These are phyloP conservation scores for Vitis hybrid DNA, from an alignment of 177 flowering plant genomes.

Conservation along the genomic window DNA sequence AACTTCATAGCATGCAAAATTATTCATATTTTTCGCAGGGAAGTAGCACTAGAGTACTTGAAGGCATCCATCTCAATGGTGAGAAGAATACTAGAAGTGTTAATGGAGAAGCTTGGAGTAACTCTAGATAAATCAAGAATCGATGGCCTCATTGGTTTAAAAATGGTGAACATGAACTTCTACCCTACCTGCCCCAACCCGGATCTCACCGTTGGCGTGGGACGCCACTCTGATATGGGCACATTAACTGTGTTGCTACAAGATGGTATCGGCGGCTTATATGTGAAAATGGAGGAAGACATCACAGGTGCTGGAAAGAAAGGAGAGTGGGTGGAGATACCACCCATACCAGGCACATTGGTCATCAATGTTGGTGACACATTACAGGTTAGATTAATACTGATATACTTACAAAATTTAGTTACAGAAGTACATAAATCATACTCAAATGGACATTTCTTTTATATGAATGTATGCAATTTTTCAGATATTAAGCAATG, in stretches of 20 bases:
- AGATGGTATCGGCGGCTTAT: slow-evolving; percentile 49
- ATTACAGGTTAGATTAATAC: no score
- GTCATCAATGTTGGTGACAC: slow-evolving; percentile 34
- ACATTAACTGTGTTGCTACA: slow-evolving; percentile 37
- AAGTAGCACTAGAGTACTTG: slow-evolving; percentile 33
- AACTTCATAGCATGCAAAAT: no score
- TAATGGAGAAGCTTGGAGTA: slow-evolving; percentile 32
- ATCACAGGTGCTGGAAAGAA: slow-evolving; percentile 5
- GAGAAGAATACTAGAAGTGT: slow-evolving; percentile 19
- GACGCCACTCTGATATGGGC: slow-evolving; percentile 46
- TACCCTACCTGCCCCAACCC: slow-evolving; percentile 48
- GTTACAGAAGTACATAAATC: no score
- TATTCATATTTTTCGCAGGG: slow-evolving; percentile 17
- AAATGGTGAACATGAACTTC: slow-evolving; percentile 38
- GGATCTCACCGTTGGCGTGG: slow-evolving; percentile 41
- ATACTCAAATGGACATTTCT: background rate
- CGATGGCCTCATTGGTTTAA: slow-evolving; percentile 24
- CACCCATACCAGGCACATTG: slow-evolving; percentile 38
- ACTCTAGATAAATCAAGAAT: slow-evolving; percentile 22
- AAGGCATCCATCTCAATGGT: slow-evolving; percentile 26
- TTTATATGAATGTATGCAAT: background rate
- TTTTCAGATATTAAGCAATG: slow-evolving; percentile 37
- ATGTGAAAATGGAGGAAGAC: slow-evolving; percentile 31
- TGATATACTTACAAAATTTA: no score
- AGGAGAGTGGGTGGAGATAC: slow-evolving; percentile 40